These are phyloP conservation scores for Tagetes patula DNA, from an alignment of 129 eudicot genomes.

Conservation along the genomic window DNA sequence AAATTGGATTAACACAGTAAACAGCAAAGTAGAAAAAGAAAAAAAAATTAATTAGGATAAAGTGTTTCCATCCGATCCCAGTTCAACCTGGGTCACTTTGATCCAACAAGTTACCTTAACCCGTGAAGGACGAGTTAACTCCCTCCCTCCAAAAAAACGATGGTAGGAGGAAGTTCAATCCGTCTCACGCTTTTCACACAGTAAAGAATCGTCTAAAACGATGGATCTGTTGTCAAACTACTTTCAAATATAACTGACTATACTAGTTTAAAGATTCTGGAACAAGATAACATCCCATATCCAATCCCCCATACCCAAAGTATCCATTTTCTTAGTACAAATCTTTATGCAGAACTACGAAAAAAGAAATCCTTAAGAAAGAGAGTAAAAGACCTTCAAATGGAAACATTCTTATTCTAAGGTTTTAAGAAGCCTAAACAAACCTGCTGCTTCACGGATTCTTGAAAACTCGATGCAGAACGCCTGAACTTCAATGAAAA, in stretches of 20 bases:
- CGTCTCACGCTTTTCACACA: not conserved
- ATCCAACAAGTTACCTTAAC: not conserved
- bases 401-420: conserved; percentile 47
- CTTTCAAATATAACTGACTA: not conserved
- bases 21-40: not conserved
- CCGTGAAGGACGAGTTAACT: not conserved
- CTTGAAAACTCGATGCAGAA: conserved; percentile 96
- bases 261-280: conserved; percentile 11
- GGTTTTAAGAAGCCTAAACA: conserved; percentile 86
- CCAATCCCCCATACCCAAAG: conserved; percentile 22
- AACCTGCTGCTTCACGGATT: conserved; percentile 88
- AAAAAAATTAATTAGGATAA: not conserved
- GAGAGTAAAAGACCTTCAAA: not conserved
- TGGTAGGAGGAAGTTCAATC: not conserved
- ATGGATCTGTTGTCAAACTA: not conserved
- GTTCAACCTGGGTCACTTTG: not conserved
- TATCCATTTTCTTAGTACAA: conserved; percentile 28
- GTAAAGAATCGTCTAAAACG: not conserved
- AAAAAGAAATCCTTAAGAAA: not conserved
- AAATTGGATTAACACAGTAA: not conserved
- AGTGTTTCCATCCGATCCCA: not conserved
- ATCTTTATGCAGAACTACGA: conserved; percentile 26
- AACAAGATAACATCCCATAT: conserved; percentile 12
- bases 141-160: not conserved
- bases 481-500: conserved; percentile 89